Evolutionary conservation across 176 grass and related monocot genomes (phyloP), one percentile per base, ranked within the genome.

Genomic region (Microstegium vimineum): DNA sequence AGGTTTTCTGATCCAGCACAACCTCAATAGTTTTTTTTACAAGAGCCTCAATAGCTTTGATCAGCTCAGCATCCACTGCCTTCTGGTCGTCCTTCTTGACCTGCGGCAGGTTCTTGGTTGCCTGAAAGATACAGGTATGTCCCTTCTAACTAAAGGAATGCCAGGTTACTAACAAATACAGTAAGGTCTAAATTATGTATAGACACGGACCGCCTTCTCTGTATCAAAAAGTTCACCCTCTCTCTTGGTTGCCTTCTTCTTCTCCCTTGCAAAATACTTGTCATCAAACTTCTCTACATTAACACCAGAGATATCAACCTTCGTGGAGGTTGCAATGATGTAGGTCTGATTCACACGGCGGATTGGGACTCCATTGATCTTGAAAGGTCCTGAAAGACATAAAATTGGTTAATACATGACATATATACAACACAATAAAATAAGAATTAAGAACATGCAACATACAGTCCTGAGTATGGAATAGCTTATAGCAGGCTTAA

Each of bases 11-110:
- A 59, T 97, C 90, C 5, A 88, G 92, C 56, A 97, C 94, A 4
- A n/a, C n/a, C n/a, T n/a, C n/a, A n/a, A n/a, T n/a, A n/a, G n/a
- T n/a, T n/a, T n/a, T n/a, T n/a, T n/a, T n/a, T n/a, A n/a, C n/a
- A n/a, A n/a, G n/a, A n/a, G 64, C 62, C 52, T 92, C 92, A 20
- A 97, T 87, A 49, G 81, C 88, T 88, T 92, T 97, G 81, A 94
- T 76, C 77, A 94, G 82, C 70, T 68, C 75, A 0, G 81, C 47
- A 0, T 97, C 94, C 4, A 97, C 66, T 8, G 78, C 66, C 90
- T 97, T 97, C 78, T 94, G 94, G 78, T 94, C 92, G 11, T 94
- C 94, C 77, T 94, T 97, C 84, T 92, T 97, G 62, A 90, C 69
- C 81, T 89, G 83, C 0, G 94, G 94, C 38, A 94, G 69, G 41